Percentiles rank a stretch among this genome's conserved stretches.
These are phyloP conservation scores for Botrytis tulipae DNA, from an alignment of 2,329 filamentous ascomycete genomes.

Conservation along the genomic window DNA sequence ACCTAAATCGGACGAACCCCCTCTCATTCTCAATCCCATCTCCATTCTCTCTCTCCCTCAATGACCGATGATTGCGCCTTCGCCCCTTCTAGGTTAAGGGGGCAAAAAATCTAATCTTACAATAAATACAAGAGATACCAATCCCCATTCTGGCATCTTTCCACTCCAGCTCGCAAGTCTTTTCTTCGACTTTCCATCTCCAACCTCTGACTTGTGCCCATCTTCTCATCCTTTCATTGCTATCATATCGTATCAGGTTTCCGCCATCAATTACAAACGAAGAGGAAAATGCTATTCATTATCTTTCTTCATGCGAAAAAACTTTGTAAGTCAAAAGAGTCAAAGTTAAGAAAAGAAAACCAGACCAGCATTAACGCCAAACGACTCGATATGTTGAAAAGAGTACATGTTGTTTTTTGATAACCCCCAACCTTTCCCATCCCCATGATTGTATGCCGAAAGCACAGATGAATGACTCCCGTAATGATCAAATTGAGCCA, in stretches of 20 bases:
- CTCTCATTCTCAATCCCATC: background rate
- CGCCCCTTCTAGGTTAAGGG: background rate
- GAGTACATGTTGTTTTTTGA: slow-evolving; percentile 37
- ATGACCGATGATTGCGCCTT: background rate
- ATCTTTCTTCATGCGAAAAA: background rate
- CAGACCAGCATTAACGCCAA: slow-evolving; percentile 27
- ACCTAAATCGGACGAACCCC: background rate
- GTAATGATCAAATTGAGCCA: slow-evolving; percentile 1
- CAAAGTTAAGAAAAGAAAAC: slow-evolving; percentile 3
- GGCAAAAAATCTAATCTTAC: slow-evolving; percentile 2
- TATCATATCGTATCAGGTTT: slow-evolving; percentile 1
- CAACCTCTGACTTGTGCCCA: background rate
- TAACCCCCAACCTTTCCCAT: slow-evolving; percentile 19
- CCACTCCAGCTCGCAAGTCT: background rate
- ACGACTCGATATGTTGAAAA: slow-evolving; percentile 36
- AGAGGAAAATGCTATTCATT: background rate
- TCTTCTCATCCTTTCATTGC: background rate
- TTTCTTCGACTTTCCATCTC: background rate
- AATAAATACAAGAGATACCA: slow-evolving; percentile 11
- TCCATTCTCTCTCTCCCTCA: background rate
- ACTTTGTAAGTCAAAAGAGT: background rate
- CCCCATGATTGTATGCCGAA: slow-evolving; percentile 18
- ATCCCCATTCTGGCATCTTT: background rate
- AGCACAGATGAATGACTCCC: slow-evolving; percentile 4
- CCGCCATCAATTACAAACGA: background rate